Base-by-base conservation (phyloP, 2,329 filamentous ascomycete species). In the Fusarium subglutinans region DNA sequence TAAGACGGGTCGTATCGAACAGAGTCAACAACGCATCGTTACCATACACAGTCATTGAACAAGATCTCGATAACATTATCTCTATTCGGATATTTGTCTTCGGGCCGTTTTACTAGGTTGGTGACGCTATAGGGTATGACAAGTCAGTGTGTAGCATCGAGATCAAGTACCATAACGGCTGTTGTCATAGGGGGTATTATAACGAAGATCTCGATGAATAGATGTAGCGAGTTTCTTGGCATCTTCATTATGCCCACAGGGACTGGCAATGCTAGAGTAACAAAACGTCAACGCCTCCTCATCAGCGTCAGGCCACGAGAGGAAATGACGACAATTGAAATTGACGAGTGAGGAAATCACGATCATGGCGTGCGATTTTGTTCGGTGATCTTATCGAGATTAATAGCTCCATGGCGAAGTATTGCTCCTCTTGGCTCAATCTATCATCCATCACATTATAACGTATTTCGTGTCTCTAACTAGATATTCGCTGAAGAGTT, bases 321-420 rank as follows among this genome's bases (percentile, higher is more conserved):
- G 18, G 1, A 8, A 10, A 35, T 24, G 8, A 45, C 40, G 35
- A 47, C 43, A 40, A 72, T 72, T 72, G 70, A 72, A 72, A 72
- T 72, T 72, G 15, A 13, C 20, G 26, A 18, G 22, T 13, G 60
- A 59, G 30, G 35, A 22, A 8, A 35, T 40, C 26, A 20, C 20
- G 26, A 57, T 47, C 57, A 60, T 53, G 48, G 53, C n/a, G 48
- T 22, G 22, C 18, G 41, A 41, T 40, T 30, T 30, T 33, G 10
- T 28, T 35, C 26, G 33, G 33, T 26, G n/a, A 28, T 38, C 40
- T 41, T 35, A 15, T 4, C 20, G n/a, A 5, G 15, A 1, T 8
- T 4, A 13, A 24, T 30, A 18, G 22, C 5, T n/a, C 26, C 9
- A 26, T n/a, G 4, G 12, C 24, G 22, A 30, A 24, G 17, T 9